Base-by-base conservation (phyloP, 1,139 yeast species). In the Debaryomyces singareniensis region DNA sequence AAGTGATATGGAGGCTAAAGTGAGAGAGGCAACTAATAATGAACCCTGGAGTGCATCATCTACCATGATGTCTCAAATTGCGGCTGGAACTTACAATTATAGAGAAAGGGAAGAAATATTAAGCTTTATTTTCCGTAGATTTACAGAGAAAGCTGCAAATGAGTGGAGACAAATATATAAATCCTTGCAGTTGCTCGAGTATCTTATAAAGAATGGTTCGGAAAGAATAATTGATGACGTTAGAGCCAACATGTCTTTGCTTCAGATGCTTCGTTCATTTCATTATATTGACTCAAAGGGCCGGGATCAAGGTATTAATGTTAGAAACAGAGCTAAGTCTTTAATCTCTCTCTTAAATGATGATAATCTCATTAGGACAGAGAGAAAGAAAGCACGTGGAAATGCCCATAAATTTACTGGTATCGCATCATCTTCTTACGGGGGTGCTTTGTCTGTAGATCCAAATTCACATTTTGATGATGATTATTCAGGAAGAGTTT, bases 21-120 rank as follows among this genome's bases (percentile, higher is more conserved):
- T 87, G 13, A 78, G 98, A 39, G 97, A 91, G 56, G 97, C 97
- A 28, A 91, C 98, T 34, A 91, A 91, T 55, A 91, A 91, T 53
- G 99, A 91, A 57, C 98, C 98, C 2, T 91, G 99, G 99, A 98
- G 98, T n/a, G 94, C 96, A 3, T 78, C 95, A 2, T 74, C 93
- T 4, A 75, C 95, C 2, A 62, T 84, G 51, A 91, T 93, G 97
- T 83, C 81, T 38, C 93, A 87, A 51, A 91, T 93, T 45, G 93
- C 98, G 4, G 83, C 87, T 20, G 97, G 95, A 2, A 91, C 98
- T 4, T 85, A 85, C 58, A 85, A 84, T 57, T 83, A 83, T 49
- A 63, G 86, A 40, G 93, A 82, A 47, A 59, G 94, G 37, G 89
- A 81, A 48, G 94, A 82, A 49, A 75, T 82, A 36, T 61, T 78